Percentiles rank a stretch among this genome's conserved stretches.
These are phyloP conservation scores for Phallus indusiatus DNA, from an alignment of 768 basidiomycete species.

Conservation along the genomic window DNA sequence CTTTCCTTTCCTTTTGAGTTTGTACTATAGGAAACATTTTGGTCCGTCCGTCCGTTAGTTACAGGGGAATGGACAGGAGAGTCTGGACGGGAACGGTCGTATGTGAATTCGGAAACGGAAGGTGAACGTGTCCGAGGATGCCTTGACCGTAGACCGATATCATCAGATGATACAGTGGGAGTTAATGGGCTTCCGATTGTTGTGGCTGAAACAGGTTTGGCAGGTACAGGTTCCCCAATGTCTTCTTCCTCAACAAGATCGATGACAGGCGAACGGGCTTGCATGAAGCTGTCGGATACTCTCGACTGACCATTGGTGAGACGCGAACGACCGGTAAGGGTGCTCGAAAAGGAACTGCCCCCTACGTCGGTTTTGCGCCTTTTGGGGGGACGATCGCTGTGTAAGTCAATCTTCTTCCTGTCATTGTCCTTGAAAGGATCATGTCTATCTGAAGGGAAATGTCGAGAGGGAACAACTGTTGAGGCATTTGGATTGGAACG, in stretches of 20 bases:
- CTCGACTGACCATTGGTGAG: not conserved
- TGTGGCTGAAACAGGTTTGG: not conserved
- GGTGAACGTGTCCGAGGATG: not conserved
- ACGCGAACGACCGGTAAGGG: not conserved
- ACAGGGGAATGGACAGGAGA: too few species aligned
- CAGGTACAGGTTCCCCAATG: not conserved
- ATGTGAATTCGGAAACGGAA: not conserved
- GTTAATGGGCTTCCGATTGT: not conserved
- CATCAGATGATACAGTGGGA: constrained; percentile 2
- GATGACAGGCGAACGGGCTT: not conserved
- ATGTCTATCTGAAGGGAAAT: not conserved
- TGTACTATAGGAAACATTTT: too few species aligned
- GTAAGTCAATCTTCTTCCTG: not conserved
- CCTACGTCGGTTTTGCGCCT: not conserved
- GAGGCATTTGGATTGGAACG: not conserved
- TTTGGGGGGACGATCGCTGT: not conserved
- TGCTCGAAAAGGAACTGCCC: not conserved
- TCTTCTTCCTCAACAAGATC: constrained; percentile 6
- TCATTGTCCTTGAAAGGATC: not conserved
- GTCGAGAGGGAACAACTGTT: not conserved
- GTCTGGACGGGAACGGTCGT: not conserved
- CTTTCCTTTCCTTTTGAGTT: not conserved
- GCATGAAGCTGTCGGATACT: not conserved
- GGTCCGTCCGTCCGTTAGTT: too few species aligned
- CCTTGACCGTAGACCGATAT: not conserved